phyloP scores from a whole-genome alignment of 768 basidiomycete species.

The Dentipellis fragilis region DNA sequence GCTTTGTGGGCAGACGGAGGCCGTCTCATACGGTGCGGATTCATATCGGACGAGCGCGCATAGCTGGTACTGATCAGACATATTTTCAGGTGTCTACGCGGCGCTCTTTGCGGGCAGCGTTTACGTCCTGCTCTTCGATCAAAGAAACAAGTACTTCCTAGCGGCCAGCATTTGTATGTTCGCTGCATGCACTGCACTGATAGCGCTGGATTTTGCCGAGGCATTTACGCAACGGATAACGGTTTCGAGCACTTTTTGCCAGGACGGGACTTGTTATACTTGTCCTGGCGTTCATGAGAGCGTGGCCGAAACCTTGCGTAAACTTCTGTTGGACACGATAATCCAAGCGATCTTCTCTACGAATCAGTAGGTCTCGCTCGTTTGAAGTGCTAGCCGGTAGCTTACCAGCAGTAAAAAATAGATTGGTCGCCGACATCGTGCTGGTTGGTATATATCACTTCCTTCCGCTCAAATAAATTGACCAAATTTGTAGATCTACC shows the following conservation, averaged over 20 bases:
- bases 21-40: background rate
- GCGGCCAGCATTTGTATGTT: background rate
- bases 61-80: background rate
- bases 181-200: background rate
- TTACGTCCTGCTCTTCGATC: background rate
- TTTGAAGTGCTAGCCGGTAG: too few relatives aligned
- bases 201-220: background rate
- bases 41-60: background rate
- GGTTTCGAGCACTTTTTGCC: background rate
- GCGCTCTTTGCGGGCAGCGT: background rate
- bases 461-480: background rate
- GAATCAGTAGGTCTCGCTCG: background rate
- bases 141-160: background rate
- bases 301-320: background rate
- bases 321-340: background rate
- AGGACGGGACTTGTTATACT: background rate
- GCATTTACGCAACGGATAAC: background rate
- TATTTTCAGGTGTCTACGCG: background rate
- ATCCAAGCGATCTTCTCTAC: background rate
- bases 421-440: background rate
- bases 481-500: background rate
- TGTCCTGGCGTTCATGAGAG: background rate
- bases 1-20: background rate
- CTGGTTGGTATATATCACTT: background rate
- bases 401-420: background rate